Conservation (phyloP, 345 rosid genomes). For the Dipteronia sinensis region DNA sequence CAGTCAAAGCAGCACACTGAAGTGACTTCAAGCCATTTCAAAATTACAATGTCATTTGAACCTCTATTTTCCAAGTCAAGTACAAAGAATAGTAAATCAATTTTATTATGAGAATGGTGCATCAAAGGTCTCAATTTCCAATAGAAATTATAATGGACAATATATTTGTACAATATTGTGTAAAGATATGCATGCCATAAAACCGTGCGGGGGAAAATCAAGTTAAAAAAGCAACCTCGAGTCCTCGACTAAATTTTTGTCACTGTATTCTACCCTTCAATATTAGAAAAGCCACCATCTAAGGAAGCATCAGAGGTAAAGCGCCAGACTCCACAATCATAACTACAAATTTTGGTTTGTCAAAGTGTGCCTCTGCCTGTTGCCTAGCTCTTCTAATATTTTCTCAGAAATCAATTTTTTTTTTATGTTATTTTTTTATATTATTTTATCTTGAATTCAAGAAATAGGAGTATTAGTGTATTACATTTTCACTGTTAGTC, state of each 20-base stretch:
- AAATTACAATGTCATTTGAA: background rate
- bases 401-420: background rate
- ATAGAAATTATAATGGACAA: background rate
- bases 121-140: background rate
- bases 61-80: constrained; percentile 12
- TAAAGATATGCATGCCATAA: background rate
- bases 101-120: background rate
- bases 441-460: background rate
- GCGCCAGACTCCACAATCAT: background rate
- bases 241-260: background rate
- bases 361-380: background rate
- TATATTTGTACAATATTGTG: background rate
- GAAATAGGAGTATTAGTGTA: background rate
- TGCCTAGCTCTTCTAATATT: background rate
- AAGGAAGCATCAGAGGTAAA: background rate
- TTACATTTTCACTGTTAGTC: no score
- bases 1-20: background rate
- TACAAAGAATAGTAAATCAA: background rate
- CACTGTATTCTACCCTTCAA: background rate
- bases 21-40: background rate
- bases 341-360: background rate
- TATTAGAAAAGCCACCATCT: background rate
- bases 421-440: background rate
- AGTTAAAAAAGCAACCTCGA: background rate
- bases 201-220: background rate